Evolutionary conservation across 2,329 filamentous ascomycete genomes (phyloP).

Genomic region (Fusarium keratoplasticum): DNA sequence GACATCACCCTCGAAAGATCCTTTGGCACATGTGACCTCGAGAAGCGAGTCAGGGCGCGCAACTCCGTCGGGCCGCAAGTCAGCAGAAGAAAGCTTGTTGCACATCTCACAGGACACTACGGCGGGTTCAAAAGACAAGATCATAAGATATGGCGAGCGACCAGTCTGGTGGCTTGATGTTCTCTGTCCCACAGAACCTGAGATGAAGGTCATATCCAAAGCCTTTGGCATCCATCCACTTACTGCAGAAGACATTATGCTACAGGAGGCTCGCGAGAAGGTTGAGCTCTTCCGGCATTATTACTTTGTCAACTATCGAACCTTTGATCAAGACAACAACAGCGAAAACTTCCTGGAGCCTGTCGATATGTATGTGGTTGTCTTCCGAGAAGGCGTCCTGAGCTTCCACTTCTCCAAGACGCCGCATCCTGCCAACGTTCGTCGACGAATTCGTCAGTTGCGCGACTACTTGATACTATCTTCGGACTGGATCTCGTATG

Average conservation of each 20-base stretch:
- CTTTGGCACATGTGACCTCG: constrained; percentile 46
- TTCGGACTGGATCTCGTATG: constrained; percentile 98
- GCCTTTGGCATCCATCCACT: constrained; percentile 96
- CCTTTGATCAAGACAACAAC: constrained; percentile 93
- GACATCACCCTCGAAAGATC: constrained; percentile 47
- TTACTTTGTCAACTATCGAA: constrained; percentile 98
- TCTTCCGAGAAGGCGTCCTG: constrained; percentile 94
- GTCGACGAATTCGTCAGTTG: constrained; percentile 90
- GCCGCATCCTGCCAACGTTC: constrained; percentile 95
- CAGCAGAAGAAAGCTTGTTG: constrained; percentile 44
- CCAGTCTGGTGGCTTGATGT: constrained; percentile 98
- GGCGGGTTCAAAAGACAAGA: constrained; percentile 50
- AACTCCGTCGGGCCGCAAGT: constrained; percentile 60
- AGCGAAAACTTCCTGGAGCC: constrained; percentile 93
- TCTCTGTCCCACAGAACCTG: constrained; percentile 87
- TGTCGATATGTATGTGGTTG: constrained; percentile 96
- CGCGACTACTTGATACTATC: constrained; percentile 93
- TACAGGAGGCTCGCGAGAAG: constrained; percentile 97
- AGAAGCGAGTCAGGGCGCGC: constrained; percentile 56
- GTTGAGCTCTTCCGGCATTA: constrained; percentile 97
- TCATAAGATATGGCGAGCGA: constrained; percentile 77
- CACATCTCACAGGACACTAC: constrained; percentile 31
- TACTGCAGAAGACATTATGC: constrained; percentile 95
- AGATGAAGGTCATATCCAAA: constrained; percentile 95
- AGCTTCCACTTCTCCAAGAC: constrained; percentile 98